These are phyloP conservation scores for Grosmannia clavigera DNA, from an alignment of 2,329 filamentous ascomycete genomes.

Conservation along the genomic window DNA sequence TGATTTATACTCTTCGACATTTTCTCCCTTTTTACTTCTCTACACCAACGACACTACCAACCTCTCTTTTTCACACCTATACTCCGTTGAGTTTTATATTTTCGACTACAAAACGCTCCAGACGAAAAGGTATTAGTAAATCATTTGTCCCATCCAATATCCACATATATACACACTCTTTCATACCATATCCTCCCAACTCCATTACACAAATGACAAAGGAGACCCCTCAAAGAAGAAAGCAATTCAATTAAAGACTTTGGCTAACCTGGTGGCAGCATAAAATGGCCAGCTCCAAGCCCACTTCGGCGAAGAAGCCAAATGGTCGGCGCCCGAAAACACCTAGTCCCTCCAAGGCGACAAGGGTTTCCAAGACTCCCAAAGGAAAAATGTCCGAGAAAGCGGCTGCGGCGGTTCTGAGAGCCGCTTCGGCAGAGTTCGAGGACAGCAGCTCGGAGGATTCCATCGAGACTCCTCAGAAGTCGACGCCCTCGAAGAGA, in stretches of 20 bases:
- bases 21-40: not conserved
- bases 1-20: not conserved
- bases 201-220: not conserved
- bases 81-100: too few relatives aligned
- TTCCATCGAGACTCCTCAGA: not conserved
- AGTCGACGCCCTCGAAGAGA: not conserved
- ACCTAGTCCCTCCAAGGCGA: not conserved
- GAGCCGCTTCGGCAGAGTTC: not conserved
- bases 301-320: not conserved
- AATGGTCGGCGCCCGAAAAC: not conserved
- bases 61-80: too few relatives aligned
- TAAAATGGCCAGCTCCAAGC: not conserved
- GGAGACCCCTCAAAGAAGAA: not conserved
- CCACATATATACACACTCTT: too few relatives aligned
- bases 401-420: not conserved
- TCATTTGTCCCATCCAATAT: too few relatives aligned
- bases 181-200: too few relatives aligned
- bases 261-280: not conserved
- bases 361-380: not conserved
- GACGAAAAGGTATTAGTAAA: too few relatives aligned
- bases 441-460: not conserved
- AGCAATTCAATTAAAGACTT: not conserved
- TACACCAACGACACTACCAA: not conserved
- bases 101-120: too few relatives aligned
- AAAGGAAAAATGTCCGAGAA: not conserved